Conservation (phyloP, 495 filamentous ascomycete genomes). For the Evernia prunastri region DNA sequence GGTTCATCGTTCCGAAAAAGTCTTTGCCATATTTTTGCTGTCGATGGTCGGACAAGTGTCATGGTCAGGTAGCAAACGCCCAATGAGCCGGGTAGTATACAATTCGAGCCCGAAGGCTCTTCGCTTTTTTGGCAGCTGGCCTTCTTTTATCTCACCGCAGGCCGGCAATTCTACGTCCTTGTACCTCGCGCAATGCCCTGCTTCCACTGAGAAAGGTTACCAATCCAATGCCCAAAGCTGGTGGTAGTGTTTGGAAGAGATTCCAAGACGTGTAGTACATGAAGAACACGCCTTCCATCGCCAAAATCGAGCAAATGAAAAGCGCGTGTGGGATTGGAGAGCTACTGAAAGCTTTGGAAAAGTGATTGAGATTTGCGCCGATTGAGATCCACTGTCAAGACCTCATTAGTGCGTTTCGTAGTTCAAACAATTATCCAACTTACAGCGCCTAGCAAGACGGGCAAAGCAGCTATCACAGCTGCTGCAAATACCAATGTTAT, state of each 20-base stretch:
- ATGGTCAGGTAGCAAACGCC: not conserved
- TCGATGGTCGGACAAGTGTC: not conserved
- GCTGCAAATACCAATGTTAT: constrained; percentile 72
- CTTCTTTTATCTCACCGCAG: constrained; percentile 41
- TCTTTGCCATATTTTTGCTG: not conserved
- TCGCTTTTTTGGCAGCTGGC: too few species aligned
- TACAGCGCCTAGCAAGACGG: constrained; percentile 64
- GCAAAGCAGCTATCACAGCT: constrained; percentile 63
- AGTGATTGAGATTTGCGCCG: constrained; percentile 78
- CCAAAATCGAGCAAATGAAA: constrained; percentile 77
- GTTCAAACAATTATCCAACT: constrained; percentile 28
- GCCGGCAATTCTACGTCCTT: constrained; percentile 73
- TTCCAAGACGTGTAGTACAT: constrained; percentile 93
- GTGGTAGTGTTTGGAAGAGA: constrained; percentile 82
- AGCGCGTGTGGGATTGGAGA: constrained; percentile 71
- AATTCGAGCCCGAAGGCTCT: not conserved
- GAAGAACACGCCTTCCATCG: constrained; percentile 88
- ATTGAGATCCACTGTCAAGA: constrained; percentile 61
- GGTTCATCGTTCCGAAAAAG: not conserved
- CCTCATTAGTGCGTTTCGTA: not conserved
- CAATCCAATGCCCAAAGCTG: constrained; percentile 55
- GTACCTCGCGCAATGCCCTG: constrained; percentile 87
- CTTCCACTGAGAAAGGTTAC: constrained; percentile 83
- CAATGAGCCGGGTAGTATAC: not conserved
- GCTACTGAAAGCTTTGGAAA: constrained; percentile 61